Conservation (phyloP, 495 filamentous ascomycete genomes). For the Penicillium bialowiezense region DNA sequence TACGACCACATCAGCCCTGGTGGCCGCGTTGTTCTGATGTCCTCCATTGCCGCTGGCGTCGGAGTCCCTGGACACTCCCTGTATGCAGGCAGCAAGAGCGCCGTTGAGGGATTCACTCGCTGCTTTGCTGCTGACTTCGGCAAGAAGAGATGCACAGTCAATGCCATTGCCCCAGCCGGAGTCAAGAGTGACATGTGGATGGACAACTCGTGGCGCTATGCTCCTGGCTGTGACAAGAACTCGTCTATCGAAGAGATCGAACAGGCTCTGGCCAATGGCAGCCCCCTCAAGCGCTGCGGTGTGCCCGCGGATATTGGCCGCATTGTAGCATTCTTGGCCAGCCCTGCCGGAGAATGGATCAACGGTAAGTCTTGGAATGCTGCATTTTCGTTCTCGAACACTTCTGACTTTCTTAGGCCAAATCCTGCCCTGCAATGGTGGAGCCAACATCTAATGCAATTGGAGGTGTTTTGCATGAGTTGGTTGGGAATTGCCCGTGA, state of each 20-base stretch:
- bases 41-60: constrained; percentile 51
- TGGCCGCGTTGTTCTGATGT: constrained; percentile 62
- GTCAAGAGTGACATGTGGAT: constrained; percentile 80
- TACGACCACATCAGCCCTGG: constrained; percentile 63
- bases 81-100: constrained; percentile 75
- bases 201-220: constrained; percentile 64
- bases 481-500: no score
- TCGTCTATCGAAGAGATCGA: constrained; percentile 43
- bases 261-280: constrained; percentile 34
- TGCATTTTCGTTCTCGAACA: not conserved
- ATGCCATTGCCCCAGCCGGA: constrained; percentile 71
- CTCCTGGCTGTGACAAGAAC: constrained; percentile 44
- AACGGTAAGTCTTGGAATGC: constrained; percentile 47
- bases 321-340: constrained; percentile 54
- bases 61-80: constrained; percentile 71
- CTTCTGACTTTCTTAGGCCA: constrained; percentile 21
- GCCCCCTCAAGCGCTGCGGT: constrained; percentile 53
- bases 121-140: constrained; percentile 73
- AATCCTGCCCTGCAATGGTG: constrained; percentile 33
- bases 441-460: constrained; percentile 29
- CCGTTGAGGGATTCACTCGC: constrained; percentile 75
- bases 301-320: constrained; percentile 57
- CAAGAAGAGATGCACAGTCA: constrained; percentile 69
- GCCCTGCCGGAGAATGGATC: constrained; percentile 58
- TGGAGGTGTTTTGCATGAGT: not conserved